phyloP scores from a whole-genome alignment of 176 grass and related monocot genomes.

The Canna indica region DNA sequence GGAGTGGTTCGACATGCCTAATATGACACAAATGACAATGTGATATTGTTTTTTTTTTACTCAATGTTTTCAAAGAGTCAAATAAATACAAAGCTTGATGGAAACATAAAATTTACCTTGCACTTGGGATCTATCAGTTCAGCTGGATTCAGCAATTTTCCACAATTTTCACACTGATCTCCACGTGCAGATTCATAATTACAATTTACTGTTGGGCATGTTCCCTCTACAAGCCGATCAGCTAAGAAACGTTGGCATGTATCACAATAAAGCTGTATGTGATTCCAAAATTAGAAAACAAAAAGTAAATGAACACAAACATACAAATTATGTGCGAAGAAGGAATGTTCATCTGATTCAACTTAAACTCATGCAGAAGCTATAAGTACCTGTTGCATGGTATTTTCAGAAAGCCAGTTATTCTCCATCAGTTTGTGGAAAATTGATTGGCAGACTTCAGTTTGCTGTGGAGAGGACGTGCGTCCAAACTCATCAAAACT shows the following conservation, averaged over 20 bases:
- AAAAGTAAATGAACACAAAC: slow-evolving; percentile 17
- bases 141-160: slow-evolving; percentile 84
- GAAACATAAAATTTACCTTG: slow-evolving; percentile 44
- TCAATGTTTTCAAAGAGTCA: not conserved
- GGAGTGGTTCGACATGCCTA: slow-evolving; percentile 83
- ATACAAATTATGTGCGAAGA: not conserved
- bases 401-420: slow-evolving; percentile 93
- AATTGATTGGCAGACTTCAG: slow-evolving; percentile 81
- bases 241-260: slow-evolving; percentile 81
- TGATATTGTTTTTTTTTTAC: not conserved
- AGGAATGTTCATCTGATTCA: not conserved
- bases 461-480: slow-evolving; percentile 72
- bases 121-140: slow-evolving; percentile 89
- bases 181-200: slow-evolving; percentile 69
- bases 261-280: slow-evolving; percentile 77
- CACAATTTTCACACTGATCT: slow-evolving; percentile 97
- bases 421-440: slow-evolving; percentile 91
- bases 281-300: not conserved
- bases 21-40: not conserved
- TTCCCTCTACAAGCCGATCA: slow-evolving; percentile 84
- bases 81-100: not conserved
- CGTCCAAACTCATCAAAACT: slow-evolving; percentile 97
- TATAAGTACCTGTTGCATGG: slow-evolving; percentile 70
- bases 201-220: slow-evolving; percentile 66
- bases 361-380: not conserved